Evolutionary conservation across 495 filamentous ascomycete genomes (phyloP).

Genomic region (Aspergillus affinis): DNA sequence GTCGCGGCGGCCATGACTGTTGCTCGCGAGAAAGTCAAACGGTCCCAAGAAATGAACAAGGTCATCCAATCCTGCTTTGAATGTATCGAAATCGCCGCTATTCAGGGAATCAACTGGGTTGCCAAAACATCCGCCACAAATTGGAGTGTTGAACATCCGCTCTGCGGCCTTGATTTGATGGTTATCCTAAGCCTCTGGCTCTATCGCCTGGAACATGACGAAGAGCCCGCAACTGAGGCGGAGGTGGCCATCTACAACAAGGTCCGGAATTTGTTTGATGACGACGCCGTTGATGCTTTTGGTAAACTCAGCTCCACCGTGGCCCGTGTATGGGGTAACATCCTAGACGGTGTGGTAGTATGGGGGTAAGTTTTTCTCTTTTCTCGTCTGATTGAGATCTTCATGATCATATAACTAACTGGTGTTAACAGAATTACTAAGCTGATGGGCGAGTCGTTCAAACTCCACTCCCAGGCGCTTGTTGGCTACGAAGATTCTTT

Average conservation of each 20-base stretch:
- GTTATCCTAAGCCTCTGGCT: constrained; percentile 98
- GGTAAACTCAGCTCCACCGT: constrained; percentile 89
- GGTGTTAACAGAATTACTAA: constrained; percentile 75
- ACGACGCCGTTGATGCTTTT: constrained; percentile 77
- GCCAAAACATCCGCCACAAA: constrained; percentile 95
- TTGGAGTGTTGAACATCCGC: constrained; percentile 98
- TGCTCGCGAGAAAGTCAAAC: constrained; percentile 87
- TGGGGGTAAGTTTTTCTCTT: constrained; percentile 72
- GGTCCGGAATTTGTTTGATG: constrained; percentile 88
- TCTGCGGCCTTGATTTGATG: constrained; percentile 96
- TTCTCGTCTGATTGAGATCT: not conserved
- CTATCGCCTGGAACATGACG: constrained; percentile 98
- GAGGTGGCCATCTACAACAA: constrained; percentile 95
- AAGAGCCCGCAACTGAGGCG: constrained; percentile 87
- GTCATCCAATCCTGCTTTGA: constrained; percentile 97
- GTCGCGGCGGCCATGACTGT: constrained; percentile 95
- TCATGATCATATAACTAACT: constrained; percentile 44
- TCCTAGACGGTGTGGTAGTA: constrained; percentile 97
- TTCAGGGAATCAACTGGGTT: constrained; percentile 96
- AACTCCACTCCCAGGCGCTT: constrained; percentile 91
- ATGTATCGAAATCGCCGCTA: constrained; percentile 93
- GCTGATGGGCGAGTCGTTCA: constrained; percentile 97
- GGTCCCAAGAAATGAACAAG: constrained; percentile 96
- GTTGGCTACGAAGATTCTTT: constrained; percentile 85
- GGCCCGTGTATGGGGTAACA: constrained; percentile 93